Evolutionary conservation across 305 asterid genomes (phyloP), one percentile per base, ranked within the genome.

Genomic region (Ilex paraguariensis): DNA sequence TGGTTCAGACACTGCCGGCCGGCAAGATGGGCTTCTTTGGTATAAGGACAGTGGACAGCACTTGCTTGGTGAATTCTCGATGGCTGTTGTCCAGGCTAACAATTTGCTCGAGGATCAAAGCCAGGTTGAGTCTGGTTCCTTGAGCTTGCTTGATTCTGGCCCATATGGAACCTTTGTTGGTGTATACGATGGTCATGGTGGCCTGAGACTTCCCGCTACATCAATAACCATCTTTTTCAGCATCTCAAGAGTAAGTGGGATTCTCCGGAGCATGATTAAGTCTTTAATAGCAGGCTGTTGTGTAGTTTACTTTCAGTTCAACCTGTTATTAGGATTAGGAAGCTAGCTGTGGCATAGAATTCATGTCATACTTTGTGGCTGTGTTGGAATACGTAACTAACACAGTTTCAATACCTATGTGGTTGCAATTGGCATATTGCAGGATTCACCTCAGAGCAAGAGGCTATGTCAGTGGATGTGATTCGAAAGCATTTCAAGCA

Each of bases 401-500:
- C 28, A 21, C 28, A 21, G 28, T 21, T 21, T 21, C 28, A 21
- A 21, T 21, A 21, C 28, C 28, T 21, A 21, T 21, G 28, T 21
- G 28, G 28, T 48, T 30, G 31, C 54, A 55, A 60, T 62, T 71
- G 69, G 45, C 52, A 32, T 53, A 51, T 30, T 76, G 64, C 77
- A 91, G 98, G 94, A 73, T 88, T 80, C 72, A 69, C 91, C 15
- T 78, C 90, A 9, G 98, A 91, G 68, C 91, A 86, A 67, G 81
- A 77, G 55, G 72, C 86, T 39, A 86, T 91, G 98, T 88, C 98
- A 14, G 90, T 67, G 52, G 98, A 91, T 71, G 96, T 84, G 16
- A 84, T 91, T 53, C 72, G 73, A 33, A 91, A 72, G 97, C 96
- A 15, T 91, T 91, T 79, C 91, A 86, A 79, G 98, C 96, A 9